Evolutionary conservation across 2,329 filamentous ascomycete species (phyloP).

Genomic region (Immersiporthe knoxdaviesiana): DNA sequence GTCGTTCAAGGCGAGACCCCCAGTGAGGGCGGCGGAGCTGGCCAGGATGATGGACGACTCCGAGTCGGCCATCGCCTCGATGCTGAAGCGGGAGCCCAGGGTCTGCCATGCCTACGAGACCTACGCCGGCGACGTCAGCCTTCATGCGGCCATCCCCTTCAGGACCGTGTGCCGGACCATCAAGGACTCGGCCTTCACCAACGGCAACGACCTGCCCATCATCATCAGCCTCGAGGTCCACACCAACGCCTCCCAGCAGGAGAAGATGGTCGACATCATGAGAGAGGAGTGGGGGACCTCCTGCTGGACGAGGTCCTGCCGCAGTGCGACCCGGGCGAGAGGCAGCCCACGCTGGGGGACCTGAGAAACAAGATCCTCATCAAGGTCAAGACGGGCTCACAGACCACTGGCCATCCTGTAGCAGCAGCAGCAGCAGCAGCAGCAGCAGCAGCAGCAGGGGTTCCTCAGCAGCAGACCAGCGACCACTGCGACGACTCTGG

Average conservation of each 20-base stretch:
- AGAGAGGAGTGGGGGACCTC: conserved; percentile 77
- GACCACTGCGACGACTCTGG: conserved; percentile 23
- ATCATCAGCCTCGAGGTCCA: conserved; percentile 95
- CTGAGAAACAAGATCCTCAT: conserved; percentile 80
- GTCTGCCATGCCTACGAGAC: conserved; percentile 67
- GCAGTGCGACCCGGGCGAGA: conserved; percentile 53
- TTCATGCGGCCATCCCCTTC: conserved; percentile 83
- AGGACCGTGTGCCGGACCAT: conserved; percentile 84
- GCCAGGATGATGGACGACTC: conserved; percentile 17
- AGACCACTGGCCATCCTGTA: conserved; percentile 37
- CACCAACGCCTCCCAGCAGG: conserved; percentile 78
- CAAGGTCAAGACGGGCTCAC: conserved; percentile 67
- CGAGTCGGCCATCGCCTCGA: conserved; percentile 21
- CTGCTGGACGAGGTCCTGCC: conserved; percentile 65
- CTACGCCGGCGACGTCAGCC: conserved; percentile 61
- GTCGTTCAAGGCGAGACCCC: conserved; percentile 17
- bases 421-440: background rate
- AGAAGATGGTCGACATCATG: conserved; percentile 94
- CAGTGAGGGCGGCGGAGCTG: conserved; percentile 21
- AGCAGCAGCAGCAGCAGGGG: no score
- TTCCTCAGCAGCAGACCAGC: background rate
- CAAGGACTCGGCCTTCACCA: conserved; percentile 74
- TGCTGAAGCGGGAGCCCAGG: conserved; percentile 65
- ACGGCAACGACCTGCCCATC: conserved; percentile 71
- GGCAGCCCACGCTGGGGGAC: conserved; percentile 70